Evolutionary conservation across 768 basidiomycete genomes (phyloP), one percentile per base, ranked within the genome.

Genomic region (Leccinum subgranulosum): DNA sequence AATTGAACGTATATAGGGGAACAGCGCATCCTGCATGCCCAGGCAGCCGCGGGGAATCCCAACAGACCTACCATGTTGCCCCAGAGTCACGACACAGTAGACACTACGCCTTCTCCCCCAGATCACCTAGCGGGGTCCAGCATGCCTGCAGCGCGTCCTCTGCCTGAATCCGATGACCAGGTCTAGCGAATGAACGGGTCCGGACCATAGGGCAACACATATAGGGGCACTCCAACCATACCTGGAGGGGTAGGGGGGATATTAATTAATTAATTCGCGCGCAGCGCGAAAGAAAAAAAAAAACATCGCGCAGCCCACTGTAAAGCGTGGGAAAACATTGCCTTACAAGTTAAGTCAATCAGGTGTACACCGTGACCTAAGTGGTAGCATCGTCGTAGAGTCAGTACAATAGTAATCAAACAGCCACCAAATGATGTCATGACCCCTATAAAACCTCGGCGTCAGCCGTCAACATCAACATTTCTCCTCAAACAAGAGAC

Each of bases 401-500:
- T 21, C 43, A 34, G 47, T 36, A 47, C 23, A 27, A 15, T 55
- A 3, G 12, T 50, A 19, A 28, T 25, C n/a, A 49, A 31, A 34
- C 17, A 31, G 51, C 39, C 45, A 48, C 31, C 46, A 9, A 19
- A 53, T 71, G 72, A 71, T 68, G 66, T 71, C 70, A 72, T 71
- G 49, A 1, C 71, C 62, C 69, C 71, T 69, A 60, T 68, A 56
- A 47, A 61, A 41, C 25, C 48, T 8, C n/a, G 27, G 41, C 39
- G 62, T 64, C 60, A 31, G 60, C 63, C 60, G 51, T 69, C 56
- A 60, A 63, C 50, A 49, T 69, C 56, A 60, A 63, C 50, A 29
- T 14, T 23, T 10, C 55, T 57, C 51, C 53, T 58, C 29, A 31
- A 31, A 31, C 11, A 31, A 53, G 50, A 51, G 29, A n/a, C 6